Evolutionary conservation across 192 early-diverging fungal genomes (phyloP).

Genomic region (Backusella tuberculispora): DNA sequence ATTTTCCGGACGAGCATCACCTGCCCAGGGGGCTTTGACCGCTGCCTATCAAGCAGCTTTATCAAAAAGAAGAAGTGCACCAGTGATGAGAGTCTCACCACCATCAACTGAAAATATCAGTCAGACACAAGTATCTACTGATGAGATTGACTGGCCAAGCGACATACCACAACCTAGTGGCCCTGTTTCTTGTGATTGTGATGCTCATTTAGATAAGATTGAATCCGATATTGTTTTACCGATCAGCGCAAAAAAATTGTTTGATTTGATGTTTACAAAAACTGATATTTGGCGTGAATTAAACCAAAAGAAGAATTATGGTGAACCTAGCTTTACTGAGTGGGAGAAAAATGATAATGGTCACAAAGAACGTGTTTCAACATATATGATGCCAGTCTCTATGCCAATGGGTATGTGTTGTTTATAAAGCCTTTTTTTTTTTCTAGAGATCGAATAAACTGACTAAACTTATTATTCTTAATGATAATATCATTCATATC

Average conservation of each 20-base stretch:
- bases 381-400: conserved; percentile 70
- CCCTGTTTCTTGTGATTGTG: conserved; percentile 61
- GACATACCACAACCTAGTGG: conserved; percentile 46
- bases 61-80: not conserved
- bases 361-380: conserved; percentile 46
- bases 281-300: not conserved
- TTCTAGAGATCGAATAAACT: too few species aligned
- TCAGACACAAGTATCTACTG: not conserved
- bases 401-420: conserved; percentile 63
- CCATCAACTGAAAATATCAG: not conserved
- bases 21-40: conserved; percentile 26
- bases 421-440: not conserved
- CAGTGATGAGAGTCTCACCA: not conserved
- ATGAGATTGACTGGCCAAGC: conserved; percentile 36
- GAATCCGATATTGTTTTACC: conserved; percentile 54
- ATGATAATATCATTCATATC: too few species aligned
- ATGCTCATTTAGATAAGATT: conserved; percentile 68
- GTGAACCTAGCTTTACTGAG: not conserved
- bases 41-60: conserved; percentile 12
- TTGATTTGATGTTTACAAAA: conserved; percentile 55
- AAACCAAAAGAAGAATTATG: not conserved
- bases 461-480: not conserved
- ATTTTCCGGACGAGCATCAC: conserved; percentile 5
- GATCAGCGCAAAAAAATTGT: conserved; percentile 61
- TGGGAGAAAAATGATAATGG: conserved; percentile 14